Evolutionary conservation across 495 filamentous ascomycete genomes (phyloP).

Genomic region (Neurospora terricola): DNA sequence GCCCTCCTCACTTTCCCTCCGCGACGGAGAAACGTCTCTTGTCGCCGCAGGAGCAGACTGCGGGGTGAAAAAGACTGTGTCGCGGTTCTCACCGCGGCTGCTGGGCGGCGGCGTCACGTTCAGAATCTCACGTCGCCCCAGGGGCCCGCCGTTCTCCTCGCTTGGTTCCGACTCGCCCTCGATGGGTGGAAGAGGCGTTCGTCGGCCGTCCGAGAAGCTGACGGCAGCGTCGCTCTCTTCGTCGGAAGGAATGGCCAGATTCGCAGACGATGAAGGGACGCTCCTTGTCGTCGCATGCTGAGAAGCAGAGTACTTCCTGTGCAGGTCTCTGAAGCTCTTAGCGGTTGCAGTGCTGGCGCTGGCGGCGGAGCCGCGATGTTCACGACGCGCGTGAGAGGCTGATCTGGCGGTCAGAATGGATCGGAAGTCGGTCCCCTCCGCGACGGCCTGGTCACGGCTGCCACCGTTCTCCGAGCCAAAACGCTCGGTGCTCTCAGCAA

Average conservation of each 20-base stretch:
- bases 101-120: conserved; percentile 17
- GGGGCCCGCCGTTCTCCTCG: background rate
- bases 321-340: conserved; percentile 43
- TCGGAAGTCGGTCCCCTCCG: conserved; percentile 19
- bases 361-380: conserved; percentile 42
- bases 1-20: conserved; percentile 8
- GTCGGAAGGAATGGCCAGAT: conserved; percentile 35
- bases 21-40: conserved; percentile 5
- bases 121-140: conserved; percentile 2
- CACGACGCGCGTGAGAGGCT: conserved; percentile 18
- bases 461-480: conserved; percentile 3
- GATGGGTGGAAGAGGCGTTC: conserved; percentile 42
- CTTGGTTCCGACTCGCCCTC: conserved; percentile 29
- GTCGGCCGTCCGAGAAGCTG: conserved; percentile 46
- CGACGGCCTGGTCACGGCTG: conserved; percentile 3
- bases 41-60: conserved; percentile 29
- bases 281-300: conserved; percentile 21
- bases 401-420: conserved; percentile 21
- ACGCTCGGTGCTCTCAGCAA: background rate
- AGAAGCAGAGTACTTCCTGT: conserved; percentile 40
- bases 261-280: conserved; percentile 6
- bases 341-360: conserved; percentile 48
- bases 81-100: conserved; percentile 13
- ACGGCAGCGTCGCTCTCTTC: conserved; percentile 47
- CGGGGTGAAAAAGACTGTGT: conserved; percentile 35